These are phyloP conservation scores for Cladorrhinum sp. DNA, from an alignment of 2,329 filamentous ascomycete genomes.

Conservation along the genomic window DNA sequence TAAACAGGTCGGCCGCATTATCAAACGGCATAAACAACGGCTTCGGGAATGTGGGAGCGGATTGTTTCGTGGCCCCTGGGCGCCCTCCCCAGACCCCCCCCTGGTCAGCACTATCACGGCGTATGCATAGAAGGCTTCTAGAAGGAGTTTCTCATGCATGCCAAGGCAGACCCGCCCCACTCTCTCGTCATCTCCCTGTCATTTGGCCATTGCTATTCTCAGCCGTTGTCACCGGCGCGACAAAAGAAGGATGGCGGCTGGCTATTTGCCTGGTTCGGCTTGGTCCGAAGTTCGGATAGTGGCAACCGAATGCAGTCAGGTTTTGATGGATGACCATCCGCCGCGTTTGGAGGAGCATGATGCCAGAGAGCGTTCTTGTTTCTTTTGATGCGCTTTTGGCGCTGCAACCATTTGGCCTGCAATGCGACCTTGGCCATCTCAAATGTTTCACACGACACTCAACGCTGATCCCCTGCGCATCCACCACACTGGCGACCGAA, in stretches of 20 bases:
- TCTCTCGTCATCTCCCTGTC: conserved; percentile 1
- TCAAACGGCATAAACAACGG: conserved; percentile 5
- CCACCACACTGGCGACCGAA: neutral
- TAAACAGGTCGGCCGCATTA: conserved; percentile 7
- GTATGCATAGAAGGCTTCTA: conserved; percentile 23
- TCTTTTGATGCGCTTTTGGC: neutral
- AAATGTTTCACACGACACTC: neutral
- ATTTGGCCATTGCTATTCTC: conserved; percentile 1
- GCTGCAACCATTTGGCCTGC: neutral
- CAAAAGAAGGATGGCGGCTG: neutral
- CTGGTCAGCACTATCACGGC: conserved; percentile 13
- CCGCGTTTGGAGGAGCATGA: too few species aligned
- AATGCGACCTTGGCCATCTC: neutral
- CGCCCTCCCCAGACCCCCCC: neutral
- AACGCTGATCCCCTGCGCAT: too few species aligned
- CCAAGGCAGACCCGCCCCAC: conserved; percentile 5
- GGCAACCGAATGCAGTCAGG: neutral
- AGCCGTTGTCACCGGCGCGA: neutral
- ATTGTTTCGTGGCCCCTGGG: neutral
- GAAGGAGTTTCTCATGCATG: conserved; percentile 19
- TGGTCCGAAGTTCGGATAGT: neutral
- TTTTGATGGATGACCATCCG: too few species aligned
- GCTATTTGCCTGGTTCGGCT: neutral
- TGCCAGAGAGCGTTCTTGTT: too few species aligned
- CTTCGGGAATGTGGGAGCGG: neutral